Evolutionary conservation across 1,284 basidiomycete genomes (phyloP).

Genomic region (Mycosarcoma maydis): DNA sequence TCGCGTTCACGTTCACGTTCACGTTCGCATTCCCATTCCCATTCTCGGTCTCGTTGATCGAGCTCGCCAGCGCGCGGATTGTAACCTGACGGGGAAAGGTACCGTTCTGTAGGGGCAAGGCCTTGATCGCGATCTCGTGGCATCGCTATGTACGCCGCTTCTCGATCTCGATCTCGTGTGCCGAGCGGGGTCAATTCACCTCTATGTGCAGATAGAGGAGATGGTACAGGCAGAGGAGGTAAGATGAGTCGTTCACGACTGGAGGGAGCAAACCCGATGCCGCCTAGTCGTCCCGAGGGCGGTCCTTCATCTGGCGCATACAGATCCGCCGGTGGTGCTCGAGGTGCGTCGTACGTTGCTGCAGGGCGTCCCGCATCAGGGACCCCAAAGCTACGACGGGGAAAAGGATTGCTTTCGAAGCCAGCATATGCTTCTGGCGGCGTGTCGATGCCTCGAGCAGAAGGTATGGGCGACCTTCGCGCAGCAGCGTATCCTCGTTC

Average conservation of each 20-base stretch:
- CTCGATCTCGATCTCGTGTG: background rate
- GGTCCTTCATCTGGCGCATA: conserved; percentile 2
- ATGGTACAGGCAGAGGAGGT: conserved; percentile 12
- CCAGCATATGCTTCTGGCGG: conserved; percentile 14
- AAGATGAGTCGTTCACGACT: conserved; percentile 15
- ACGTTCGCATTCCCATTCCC: conserved; percentile 5
- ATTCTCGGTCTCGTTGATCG: conserved; percentile 7
- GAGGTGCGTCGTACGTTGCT: conserved; percentile 2
- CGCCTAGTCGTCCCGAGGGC: background rate
- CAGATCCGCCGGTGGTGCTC: conserved; percentile 2
- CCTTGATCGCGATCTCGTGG: conserved; percentile 9
- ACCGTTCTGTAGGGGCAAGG: background rate
- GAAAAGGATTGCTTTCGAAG: no score
- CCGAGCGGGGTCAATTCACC: background rate
- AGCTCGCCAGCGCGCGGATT: conserved; percentile 4
- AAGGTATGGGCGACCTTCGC: conserved; percentile 3
- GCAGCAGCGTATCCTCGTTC: conserved; percentile 8
- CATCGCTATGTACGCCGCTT: background rate
- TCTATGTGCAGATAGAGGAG: background rate
- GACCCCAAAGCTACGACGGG: conserved; percentile 2
- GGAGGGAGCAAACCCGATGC: background rate
- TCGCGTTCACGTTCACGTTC: background rate
- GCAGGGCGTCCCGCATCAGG: conserved; percentile 2
- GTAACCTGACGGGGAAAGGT: background rate
- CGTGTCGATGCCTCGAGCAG: conserved; percentile 4